Conservation (phyloP, 257 asterid species). For the Penstemon eatonii region DNA sequence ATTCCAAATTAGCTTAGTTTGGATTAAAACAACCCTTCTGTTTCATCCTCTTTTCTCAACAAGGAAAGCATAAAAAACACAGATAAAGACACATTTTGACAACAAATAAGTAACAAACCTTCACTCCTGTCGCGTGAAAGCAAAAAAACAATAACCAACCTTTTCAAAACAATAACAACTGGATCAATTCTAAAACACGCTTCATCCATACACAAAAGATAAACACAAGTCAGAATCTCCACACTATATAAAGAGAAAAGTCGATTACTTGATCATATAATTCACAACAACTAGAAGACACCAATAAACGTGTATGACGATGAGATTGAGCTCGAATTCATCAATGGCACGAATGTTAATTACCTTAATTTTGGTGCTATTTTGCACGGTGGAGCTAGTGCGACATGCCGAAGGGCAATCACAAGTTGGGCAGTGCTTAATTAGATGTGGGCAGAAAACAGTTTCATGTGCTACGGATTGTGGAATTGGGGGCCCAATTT, state of each 20-base stretch:
- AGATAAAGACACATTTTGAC: background rate
- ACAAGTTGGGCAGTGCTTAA: slow-evolving; percentile 30
- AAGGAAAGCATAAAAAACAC: background rate
- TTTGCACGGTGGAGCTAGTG: slow-evolving; percentile 18
- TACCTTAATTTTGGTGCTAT: slow-evolving; percentile 18
- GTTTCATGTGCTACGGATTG: slow-evolving; percentile 35
- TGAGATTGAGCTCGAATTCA: background rate
- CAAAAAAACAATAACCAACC: background rate
- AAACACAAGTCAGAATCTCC: background rate
- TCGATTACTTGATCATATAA: background rate
- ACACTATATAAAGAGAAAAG: slow-evolving; percentile 26
- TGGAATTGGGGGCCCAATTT: slow-evolving; percentile 26
- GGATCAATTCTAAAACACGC: background rate
- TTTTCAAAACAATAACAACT: slow-evolving; percentile 20
- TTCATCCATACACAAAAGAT: background rate
- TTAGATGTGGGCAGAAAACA: slow-evolving; percentile 29
- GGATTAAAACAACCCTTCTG: background rate
- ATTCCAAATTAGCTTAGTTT: background rate
- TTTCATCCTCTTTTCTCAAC: slow-evolving; percentile 1
- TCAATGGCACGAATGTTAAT: slow-evolving; percentile 9
- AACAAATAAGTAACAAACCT: slow-evolving; percentile 31
- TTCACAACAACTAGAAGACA: background rate
- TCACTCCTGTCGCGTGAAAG: slow-evolving; percentile 38
- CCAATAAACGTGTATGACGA: background rate
- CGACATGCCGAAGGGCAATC: slow-evolving; percentile 31